Conservation (phyloP, 306 rosid species). For the Crataegus laevigata region DNA sequence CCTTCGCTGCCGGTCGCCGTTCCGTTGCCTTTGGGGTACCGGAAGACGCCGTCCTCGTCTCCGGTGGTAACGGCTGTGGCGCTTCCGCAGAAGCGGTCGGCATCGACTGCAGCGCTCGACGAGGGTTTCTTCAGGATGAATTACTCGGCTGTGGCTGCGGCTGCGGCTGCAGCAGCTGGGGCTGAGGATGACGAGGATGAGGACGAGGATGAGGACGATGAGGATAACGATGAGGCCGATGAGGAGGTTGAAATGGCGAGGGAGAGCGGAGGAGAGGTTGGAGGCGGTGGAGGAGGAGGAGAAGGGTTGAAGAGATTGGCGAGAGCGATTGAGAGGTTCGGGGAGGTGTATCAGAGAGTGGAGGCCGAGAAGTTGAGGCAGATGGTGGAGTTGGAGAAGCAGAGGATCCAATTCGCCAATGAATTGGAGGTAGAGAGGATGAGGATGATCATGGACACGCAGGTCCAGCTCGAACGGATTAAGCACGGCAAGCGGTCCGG, state of each 20-base stretch:
- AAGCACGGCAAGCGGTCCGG: constrained; percentile 77
- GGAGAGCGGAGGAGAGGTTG: constrained; percentile 22
- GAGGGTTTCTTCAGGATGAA: constrained; percentile 66
- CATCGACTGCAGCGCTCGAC: constrained; percentile 26
- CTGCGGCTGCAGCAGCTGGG: constrained; percentile 71
- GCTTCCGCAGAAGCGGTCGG: constrained; percentile 60
- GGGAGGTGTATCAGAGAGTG: constrained; percentile 72
- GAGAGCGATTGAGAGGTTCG: constrained; percentile 74
- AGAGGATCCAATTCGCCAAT: constrained; percentile 82
- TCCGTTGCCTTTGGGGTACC: constrained; percentile 49
- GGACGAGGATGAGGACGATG: constrained; percentile 30
- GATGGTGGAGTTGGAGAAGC: constrained; percentile 92
- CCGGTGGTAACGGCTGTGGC: constrained; percentile 31
- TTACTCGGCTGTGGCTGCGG: constrained; percentile 85
- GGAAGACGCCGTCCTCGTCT: constrained; percentile 34
- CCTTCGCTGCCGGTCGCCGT: constrained; percentile 56
- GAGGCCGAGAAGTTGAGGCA: constrained; percentile 85
- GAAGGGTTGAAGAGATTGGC: constrained; percentile 81
- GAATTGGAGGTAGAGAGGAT: constrained; percentile 85
- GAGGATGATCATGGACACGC: constrained; percentile 90
- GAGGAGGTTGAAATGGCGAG: constrained; percentile 47
- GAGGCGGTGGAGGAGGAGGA: constrained; percentile 41
- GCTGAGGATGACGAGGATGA: constrained; percentile 65
- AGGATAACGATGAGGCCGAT: constrained; percentile 21
- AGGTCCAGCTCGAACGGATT: constrained; percentile 84